phyloP scores from a whole-genome alignment of 2,329 filamentous ascomycete genomes.

The Colletotrichum kahawae region DNA sequence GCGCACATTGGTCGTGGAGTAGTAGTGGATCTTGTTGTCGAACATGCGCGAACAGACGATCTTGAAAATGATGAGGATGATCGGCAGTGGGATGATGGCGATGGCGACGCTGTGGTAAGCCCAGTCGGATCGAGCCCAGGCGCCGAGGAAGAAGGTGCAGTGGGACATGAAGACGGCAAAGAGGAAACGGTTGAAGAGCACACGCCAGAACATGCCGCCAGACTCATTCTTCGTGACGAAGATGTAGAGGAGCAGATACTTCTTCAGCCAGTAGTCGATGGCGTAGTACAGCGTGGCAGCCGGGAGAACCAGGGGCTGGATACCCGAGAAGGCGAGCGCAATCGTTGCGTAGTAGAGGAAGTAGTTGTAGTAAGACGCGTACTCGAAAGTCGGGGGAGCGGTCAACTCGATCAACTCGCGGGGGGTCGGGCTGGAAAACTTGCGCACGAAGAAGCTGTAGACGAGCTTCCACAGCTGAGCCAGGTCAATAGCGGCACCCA shows the following conservation, averaged over 20 bases:
- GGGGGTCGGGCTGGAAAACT: conserved; percentile 86
- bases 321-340: conserved; percentile 79
- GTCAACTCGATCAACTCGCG: conserved; percentile 91
- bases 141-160: conserved; percentile 76
- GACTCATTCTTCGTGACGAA: conserved; percentile 98
- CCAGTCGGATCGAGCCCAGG: conserved; percentile 72
- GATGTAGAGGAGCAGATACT: conserved; percentile 92
- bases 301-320: conserved; percentile 87
- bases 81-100: conserved; percentile 73
- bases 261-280: conserved; percentile 89
- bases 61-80: conserved; percentile 86
- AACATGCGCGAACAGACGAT: conserved; percentile 78
- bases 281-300: conserved; percentile 89
- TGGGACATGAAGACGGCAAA: conserved; percentile 83
- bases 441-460: conserved; percentile 85
- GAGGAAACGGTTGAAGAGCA: conserved; percentile 90
- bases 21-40: conserved; percentile 82
- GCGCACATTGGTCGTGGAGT: conserved; percentile 67
- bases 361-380: conserved; percentile 97
- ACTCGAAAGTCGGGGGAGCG: conserved; percentile 91
- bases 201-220: conserved; percentile 89
- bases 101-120: conserved; percentile 63
- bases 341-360: conserved; percentile 95
- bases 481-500: conserved; percentile 94
- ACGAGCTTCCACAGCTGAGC: conserved; percentile 83